Percentiles rank a stretch among this genome's conserved stretches.
These are phyloP conservation scores for Trypanosoma cruzi DNA, from an alignment of 208 protist genomes.

Conservation along the genomic window DNA sequence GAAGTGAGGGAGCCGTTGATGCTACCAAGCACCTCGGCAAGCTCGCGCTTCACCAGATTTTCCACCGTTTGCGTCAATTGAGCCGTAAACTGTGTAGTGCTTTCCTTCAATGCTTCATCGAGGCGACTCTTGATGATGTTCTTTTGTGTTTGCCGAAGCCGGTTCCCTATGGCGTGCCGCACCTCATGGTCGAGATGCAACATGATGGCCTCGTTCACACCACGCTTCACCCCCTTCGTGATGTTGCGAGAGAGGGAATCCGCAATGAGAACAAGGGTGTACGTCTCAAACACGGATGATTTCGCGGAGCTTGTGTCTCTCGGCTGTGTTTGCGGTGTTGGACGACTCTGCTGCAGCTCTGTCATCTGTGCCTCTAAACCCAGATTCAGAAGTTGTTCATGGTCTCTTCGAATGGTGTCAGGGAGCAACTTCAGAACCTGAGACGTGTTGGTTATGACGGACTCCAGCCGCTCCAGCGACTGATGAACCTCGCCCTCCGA, in stretches of 20 bases:
- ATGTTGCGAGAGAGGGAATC: conserved; percentile 66
- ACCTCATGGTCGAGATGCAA: conserved; percentile 69
- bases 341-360: conserved; percentile 60
- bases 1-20: conserved; percentile 49
- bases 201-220: conserved; percentile 63
- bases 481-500: conserved; percentile 64
- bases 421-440: conserved; percentile 78
- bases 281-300: conserved; percentile 65
- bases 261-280: conserved; percentile 52
- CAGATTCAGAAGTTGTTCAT: conserved; percentile 79
- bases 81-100: conserved; percentile 46
- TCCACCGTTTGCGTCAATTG: conserved; percentile 56
- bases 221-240: conserved; percentile 59
- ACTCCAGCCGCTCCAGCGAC: conserved; percentile 55
- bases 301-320: conserved; percentile 7
- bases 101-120: conserved; percentile 71
- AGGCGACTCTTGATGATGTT: conserved; percentile 60
- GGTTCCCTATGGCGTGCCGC: conserved; percentile 47
- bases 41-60: conserved; percentile 53
- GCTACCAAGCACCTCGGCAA: conserved; percentile 45
- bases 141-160: conserved; percentile 55
- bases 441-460: conserved; percentile 64
- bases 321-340: neutral
- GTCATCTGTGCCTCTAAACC: conserved; percentile 92
- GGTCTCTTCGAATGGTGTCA: conserved; percentile 64